Percentiles rank a stretch among this genome's conserved stretches.
phyloP scores from a whole-genome alignment of 441 rosid species.

The Aquilaria agallochum region DNA sequence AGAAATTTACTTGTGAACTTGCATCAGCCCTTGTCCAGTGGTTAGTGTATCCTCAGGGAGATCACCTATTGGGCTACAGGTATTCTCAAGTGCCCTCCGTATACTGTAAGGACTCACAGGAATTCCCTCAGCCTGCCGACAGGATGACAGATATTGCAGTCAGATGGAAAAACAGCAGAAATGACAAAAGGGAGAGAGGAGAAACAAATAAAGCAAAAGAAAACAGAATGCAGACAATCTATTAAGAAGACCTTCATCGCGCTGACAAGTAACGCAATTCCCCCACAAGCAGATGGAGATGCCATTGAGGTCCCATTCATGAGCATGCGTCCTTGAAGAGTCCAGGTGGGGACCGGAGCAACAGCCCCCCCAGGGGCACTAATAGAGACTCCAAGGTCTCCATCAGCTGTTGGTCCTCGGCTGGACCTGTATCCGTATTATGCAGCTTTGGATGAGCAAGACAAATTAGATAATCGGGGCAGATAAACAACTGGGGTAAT shows the following conservation, averaged over 20 bases:
- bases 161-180: conserved; percentile 12
- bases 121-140: conserved; percentile 75
- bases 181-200: conserved; percentile 15
- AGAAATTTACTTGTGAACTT: conserved; percentile 84
- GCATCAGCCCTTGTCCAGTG: conserved; percentile 95
- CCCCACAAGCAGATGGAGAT: conserved; percentile 99
- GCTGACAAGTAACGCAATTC: conserved; percentile 87
- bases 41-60: conserved; percentile 83
- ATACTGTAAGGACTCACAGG: conserved; percentile 85
- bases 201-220: conserved; percentile 7
- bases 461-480: background rate
- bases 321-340: conserved; percentile 98
- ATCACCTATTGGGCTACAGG: conserved; percentile 64
- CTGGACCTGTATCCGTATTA: conserved; percentile 77
- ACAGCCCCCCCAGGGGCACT: conserved; percentile 99
- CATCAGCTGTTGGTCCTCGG: conserved; percentile 98
- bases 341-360: conserved; percentile 99
- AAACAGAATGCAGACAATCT: conserved; percentile 12
- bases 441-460: conserved; percentile 15
- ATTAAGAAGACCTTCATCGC: conserved; percentile 82
- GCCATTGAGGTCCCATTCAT: conserved; percentile 99
- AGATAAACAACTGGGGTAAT: conserved; percentile 10
- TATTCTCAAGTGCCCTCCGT: conserved; percentile 92
- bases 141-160: conserved; percentile 24
- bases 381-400: conserved; percentile 93